These are phyloP conservation scores for Datisca glomerata DNA, from an alignment of 306 rosid species.

Conservation along the genomic window DNA sequence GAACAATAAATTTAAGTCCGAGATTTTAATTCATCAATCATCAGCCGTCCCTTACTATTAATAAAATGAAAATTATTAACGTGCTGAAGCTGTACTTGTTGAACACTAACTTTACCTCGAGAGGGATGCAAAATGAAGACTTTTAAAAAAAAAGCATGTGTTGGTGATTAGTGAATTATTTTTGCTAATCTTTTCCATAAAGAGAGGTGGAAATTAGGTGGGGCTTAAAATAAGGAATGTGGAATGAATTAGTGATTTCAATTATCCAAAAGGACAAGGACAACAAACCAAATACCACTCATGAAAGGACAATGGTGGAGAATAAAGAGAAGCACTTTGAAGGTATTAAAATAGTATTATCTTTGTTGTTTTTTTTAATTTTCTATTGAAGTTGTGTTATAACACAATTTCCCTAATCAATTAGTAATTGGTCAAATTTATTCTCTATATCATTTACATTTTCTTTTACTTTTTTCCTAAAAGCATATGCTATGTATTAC, in stretches of 20 bases:
- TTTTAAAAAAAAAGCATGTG: constrained; percentile 22
- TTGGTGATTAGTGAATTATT: constrained; percentile 21
- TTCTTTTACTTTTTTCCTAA: too few relatives aligned
- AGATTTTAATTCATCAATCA: too few relatives aligned
- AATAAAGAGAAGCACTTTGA: constrained; percentile 40
- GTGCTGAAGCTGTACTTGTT: not conserved
- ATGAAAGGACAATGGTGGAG: constrained; percentile 56
- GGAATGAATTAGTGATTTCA: constrained; percentile 37
- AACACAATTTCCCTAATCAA: too few relatives aligned
- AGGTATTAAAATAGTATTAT: constrained; percentile 7
- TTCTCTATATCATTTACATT: too few relatives aligned
- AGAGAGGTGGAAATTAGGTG: constrained; percentile 44
- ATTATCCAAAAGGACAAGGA: constrained; percentile 62
- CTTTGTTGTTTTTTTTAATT: constrained; percentile 16
- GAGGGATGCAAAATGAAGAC: constrained; percentile 25
- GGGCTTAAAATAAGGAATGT: constrained; percentile 27
- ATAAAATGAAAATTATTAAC: not conserved
- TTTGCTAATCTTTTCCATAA: constrained; percentile 9
- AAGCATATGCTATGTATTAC: too few relatives aligned
- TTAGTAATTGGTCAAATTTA: too few relatives aligned
- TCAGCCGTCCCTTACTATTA: not conserved
- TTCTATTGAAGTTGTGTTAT: constrained; percentile 23
- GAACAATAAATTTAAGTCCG: too few relatives aligned
- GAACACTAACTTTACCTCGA: not conserved
- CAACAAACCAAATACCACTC: constrained; percentile 47